Base-by-base conservation (phyloP, 306 rosid species). In the Quercus variabilis region DNA sequence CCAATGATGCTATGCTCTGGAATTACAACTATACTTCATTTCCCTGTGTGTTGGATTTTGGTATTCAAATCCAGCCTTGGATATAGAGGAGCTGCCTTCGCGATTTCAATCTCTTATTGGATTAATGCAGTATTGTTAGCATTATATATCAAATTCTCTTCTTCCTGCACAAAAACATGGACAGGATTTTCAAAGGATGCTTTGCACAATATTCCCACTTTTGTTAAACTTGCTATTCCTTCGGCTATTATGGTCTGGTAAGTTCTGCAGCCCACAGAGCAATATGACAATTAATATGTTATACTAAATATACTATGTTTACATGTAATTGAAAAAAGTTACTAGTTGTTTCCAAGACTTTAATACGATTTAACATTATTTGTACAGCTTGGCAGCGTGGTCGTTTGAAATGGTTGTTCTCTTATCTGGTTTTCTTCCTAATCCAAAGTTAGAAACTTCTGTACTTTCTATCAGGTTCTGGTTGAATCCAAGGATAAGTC, bases 381-480 rank as follows among this genome's bases (percentile, higher is more conserved):
- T 62, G 30, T 79, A 76, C 94, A 91, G 93, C 86, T 55, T 89
- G 86, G 92, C 89, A 82, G 60, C 74, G 81, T 89, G 93, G 90
- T 81, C 93, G 8, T 91, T 91, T 78, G 91, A 89, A 79, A 15
- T 89, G 90, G 68, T 91, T 86, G 93, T 91, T 74, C 90, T 89
- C 78, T 76, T 88, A 5, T 86, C 93, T 11, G 93, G 93, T 15
- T 87, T 87, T 82, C 96, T 91, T 72, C 93, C 93, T 5, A 82
- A 91, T 74, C 96, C 96, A 25, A 28, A 86, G 74, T 30, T 91
- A 38, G 89, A 91, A 76, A 86, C 91, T 52, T 91, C 96, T 13
- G 92, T 91, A 23, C 91, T 89, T 73, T 89, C 92, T 35, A 82
- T 91, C 55, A 72, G 94, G 94, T 89, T 76, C 54, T 2, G 0